Conservation (phyloP, 2,329 filamentous ascomycete genomes). For the Clonostachys rhizophaga region DNA sequence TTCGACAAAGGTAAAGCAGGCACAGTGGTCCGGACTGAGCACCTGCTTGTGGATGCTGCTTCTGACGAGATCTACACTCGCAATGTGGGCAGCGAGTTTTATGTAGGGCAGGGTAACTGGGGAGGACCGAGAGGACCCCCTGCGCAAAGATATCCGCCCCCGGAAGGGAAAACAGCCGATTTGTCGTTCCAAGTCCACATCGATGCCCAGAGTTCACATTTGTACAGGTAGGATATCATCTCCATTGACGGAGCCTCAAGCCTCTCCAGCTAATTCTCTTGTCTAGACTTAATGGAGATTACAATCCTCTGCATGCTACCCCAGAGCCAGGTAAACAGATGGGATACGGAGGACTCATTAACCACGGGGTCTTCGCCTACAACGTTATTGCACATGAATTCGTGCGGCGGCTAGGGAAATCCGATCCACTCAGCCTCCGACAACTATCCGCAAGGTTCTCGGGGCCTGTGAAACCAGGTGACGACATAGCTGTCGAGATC, state of each 20-base stretch:
- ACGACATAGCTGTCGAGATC: conserved; percentile 1
- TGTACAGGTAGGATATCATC: conserved; percentile 2
- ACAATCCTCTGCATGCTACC: conserved; percentile 78
- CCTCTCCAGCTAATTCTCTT: too few relatives aligned
- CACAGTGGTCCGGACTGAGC: not conserved
- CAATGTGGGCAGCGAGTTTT: conserved; percentile 58
- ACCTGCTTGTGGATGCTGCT: conserved; percentile 42
- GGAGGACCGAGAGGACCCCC: conserved; percentile 29
- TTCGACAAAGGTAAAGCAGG: conserved; percentile 41
- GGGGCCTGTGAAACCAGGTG: conserved; percentile 5
- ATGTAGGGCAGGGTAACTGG: conserved; percentile 50
- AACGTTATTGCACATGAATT: conserved; percentile 68
- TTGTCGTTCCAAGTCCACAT: not conserved
- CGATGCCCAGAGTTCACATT: conserved; percentile 1
- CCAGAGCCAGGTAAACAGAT: conserved; percentile 74
- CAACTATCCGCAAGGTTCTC: conserved; percentile 6
- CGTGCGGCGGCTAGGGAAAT: conserved; percentile 7
- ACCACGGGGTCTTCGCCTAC: conserved; percentile 78
- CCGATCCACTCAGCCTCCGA: conserved; percentile 1
- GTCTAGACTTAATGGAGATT: conserved; percentile 69
- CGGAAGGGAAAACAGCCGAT: not conserved
- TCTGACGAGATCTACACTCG: conserved; percentile 58
- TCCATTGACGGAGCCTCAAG: too few relatives aligned
- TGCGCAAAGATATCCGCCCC: not conserved
- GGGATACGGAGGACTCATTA: conserved; percentile 77